Evolutionary conservation across 1,284 basidiomycete genomes (phyloP), one percentile per base, ranked within the genome.

Genomic region (Irpex sp.): DNA sequence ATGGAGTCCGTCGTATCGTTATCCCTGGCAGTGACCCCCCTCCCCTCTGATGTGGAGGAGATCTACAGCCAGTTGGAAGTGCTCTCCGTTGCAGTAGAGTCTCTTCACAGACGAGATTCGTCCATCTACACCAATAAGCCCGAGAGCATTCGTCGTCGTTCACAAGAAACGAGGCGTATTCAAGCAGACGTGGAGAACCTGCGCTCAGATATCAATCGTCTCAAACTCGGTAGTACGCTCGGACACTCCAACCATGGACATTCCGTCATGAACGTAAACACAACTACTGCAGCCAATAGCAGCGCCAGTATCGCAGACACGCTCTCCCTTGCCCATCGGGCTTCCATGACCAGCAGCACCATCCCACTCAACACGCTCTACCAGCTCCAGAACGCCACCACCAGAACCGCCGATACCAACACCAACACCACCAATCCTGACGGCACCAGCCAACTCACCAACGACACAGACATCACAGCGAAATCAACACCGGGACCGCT

Each of bases 61-160:
- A 60, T 64, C 8, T 62, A 62, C 52, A 34, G 21, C 34, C 63
- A 64, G 51, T 57, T 64, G 6, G 60, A 64, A 31, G 57, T 40
- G 31, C 51, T 64, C 5, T 59, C 63, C 9, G 36, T 19, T 1
- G 57, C 58, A 48, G 63, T 64, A 0, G 57, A 54, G 15, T 26
- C 40, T 5, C 56, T 62, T 5, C 56, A 54, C 13, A 48, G n/a
- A 6, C 38, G 61, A 31, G 60, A 61, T 13, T 56, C 54, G 11
- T 56, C 54, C 13, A 37, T 56, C 8, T 37, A 56, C 54, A 19
- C 26, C n/a, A 56, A 13, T 9, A 56, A 17, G 13, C 34, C 21
- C 5, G 21, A 37, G 31, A 11, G 21, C 49, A 52, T 17, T 9
- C 49, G 49, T 26, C 31, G 26, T 13, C 31, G 17, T 11, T 51